Base-by-base conservation (phyloP, 129 eudicot genomes). In the Rutidosis leptorrhynchoides region DNA sequence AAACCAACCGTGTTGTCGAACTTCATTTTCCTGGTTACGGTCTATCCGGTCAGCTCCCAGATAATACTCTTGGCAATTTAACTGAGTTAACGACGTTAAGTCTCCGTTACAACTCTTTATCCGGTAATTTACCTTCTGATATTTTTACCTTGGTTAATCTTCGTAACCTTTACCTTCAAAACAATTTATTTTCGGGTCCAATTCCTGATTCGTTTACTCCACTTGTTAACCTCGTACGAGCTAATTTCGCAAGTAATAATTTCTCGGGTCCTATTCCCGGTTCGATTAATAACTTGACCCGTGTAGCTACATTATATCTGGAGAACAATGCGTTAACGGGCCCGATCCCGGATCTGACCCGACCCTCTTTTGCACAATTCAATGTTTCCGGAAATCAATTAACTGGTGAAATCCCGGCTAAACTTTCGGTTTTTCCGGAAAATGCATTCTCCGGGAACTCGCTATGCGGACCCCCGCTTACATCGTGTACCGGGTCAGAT, bases 11-110 rank as follows among this genome's bases (percentile, higher is more conserved):
- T 0, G 96, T 91, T 49, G 65, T 73, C 1, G 94, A 79, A 71
- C 93, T 91, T 30, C 96, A 78, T 30, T 74, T 91, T 57, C 97
- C 97, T 14, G 97, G 94, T 2, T 77, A 78, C 77, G 88, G 85
- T 8, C 91, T 91, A 16, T 78, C 85, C 60, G 97, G 97, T 63
- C 72, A 69, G 5, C 73, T 91, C 6, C 97, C 97, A 0, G 45
- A 75, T 0, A 73, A 75, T n/a, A 58, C 82, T 2, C 37, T 91
- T 56, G 80, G 84, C 28, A 91, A 87, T 26, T 19, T 91, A 8
- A 80, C 97, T 22, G 37, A 73, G 2, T 79, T 91, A 9, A 65
- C 65, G 46, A 83, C 92, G 7, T 83, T 91, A 35, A 78, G 86
- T 45, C 96, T 91, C 69, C 95, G 97, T 1, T 91, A 51, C 68